Percentiles rank a stretch among this genome's conserved stretches.
phyloP scores from a whole-genome alignment of 2,329 filamentous ascomycete genomes.

The Thelonectria rubi region DNA sequence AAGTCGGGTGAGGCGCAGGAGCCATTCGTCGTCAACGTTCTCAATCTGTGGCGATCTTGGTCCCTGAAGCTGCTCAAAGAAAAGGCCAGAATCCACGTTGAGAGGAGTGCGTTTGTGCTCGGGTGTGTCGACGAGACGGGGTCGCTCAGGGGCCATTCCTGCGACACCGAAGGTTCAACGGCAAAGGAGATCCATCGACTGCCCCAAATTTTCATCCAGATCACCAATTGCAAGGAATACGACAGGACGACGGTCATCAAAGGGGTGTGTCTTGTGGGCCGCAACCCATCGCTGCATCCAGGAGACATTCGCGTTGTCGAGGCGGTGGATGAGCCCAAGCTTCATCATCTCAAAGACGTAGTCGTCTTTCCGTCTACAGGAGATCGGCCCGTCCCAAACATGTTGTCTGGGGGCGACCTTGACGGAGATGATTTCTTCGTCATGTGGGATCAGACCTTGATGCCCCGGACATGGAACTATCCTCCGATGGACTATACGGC shows the following conservation, averaged over 20 bases:
- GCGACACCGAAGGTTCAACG: conserved; percentile 51
- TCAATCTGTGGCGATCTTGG: conserved; percentile 89
- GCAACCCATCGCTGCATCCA: conserved; percentile 93
- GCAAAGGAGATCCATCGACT: conserved; percentile 62
- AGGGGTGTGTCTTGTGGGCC: conserved; percentile 83
- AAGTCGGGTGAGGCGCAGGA: conserved; percentile 69
- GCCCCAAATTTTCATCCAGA: conserved; percentile 90
- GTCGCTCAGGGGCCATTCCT: conserved; percentile 75
- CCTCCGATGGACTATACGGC: conserved; percentile 80
- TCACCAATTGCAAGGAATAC: conserved; percentile 67
- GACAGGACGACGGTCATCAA: conserved; percentile 71
- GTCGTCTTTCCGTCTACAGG: conserved; percentile 87
- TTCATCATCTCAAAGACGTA: conserved; percentile 83
- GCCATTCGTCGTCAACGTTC: conserved; percentile 81
- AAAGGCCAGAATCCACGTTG: conserved; percentile 85
- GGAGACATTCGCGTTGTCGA: conserved; percentile 90
- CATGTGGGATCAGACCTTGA: conserved; percentile 83
- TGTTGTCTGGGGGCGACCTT: conserved; percentile 95
- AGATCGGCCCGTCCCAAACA: conserved; percentile 85
- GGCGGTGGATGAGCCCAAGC: conserved; percentile 77
- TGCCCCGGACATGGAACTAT: conserved; percentile 75
- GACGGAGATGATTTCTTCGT: conserved; percentile 97
- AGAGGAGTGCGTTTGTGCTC: conserved; percentile 85
- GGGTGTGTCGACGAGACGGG: conserved; percentile 89
- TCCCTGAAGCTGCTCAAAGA: conserved; percentile 90